Percentiles rank a stretch among this genome's conserved stretches.
phyloP scores from a whole-genome alignment of 805 yeast genomes.

The Hanseniaspora pseudoguilliermondii region DNA sequence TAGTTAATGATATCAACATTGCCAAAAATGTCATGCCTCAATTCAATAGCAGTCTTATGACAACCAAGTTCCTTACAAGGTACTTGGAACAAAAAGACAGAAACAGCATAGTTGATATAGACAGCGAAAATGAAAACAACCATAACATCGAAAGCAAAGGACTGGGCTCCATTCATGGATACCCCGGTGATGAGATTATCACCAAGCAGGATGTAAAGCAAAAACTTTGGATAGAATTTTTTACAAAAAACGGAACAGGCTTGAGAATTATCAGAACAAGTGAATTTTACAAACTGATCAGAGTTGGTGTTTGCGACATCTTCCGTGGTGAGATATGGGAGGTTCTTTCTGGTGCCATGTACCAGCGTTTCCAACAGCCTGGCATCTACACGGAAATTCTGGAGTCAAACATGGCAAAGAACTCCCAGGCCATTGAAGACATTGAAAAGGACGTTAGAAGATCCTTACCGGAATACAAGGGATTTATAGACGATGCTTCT shows the following conservation, averaged over 20 bases:
- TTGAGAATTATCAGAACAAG: conserved; percentile 61
- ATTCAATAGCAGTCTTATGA: background rate
- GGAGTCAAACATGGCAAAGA: conserved; percentile 46
- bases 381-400: conserved; percentile 49
- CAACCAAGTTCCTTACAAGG: background rate
- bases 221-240: conserved; percentile 88
- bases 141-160: conserved; percentile 65
- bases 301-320: conserved; percentile 90
- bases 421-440: conserved; percentile 82
- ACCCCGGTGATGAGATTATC: conserved; percentile 77
- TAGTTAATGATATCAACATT: conserved; percentile 50
- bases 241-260: conserved; percentile 73
- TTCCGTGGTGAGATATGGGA: conserved; percentile 97
- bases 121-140: conserved; percentile 17
- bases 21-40: conserved; percentile 39
- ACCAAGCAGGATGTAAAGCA: conserved; percentile 71
- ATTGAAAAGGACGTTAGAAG: conserved; percentile 92
- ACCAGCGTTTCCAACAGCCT: conserved; percentile 48
- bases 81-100: background rate
- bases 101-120: conserved; percentile 42
- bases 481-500: conserved; percentile 63
- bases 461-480: conserved; percentile 90
- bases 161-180: conserved; percentile 68
- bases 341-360: conserved; percentile 74
- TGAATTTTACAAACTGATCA: conserved; percentile 64